Base-by-base conservation (phyloP, 495 filamentous ascomycete genomes). In the Mycothermus thermophilus region DNA sequence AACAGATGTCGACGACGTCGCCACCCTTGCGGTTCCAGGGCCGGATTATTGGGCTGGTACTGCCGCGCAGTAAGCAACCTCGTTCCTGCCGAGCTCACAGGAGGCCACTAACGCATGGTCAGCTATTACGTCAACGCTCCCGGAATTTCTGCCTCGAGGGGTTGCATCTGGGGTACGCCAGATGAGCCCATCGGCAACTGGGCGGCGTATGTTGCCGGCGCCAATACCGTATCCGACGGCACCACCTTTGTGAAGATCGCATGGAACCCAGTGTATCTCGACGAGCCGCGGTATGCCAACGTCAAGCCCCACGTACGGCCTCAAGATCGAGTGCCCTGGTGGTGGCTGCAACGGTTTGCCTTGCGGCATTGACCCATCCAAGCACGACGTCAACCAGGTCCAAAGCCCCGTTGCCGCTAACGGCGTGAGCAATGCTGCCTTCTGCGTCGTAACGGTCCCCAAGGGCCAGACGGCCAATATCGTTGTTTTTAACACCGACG, bases 91-190 rank as follows among this genome's bases (percentile, higher is more conserved):
- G 11, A 7, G 3, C 8, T 44, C 43, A 15, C n/a, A 12, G 5
- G 26, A 23, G 12, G 14, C 15, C 15, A 20, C 47, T 58, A 38
- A 47, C 30, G 15, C 6, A 0, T 20, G 30, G 10, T 7, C 51
- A 81, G 79, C 43, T 83, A 68, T 58, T 87, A 87, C 46, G 71
- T 86, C 64, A 87, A 87, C 57, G 66, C 77, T 6, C 83, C 82
- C 13, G 81, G 83, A 47, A 56, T 75, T 31, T 44, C 52, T 12
- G 44, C 62, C 11, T 66, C 65, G 10, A 64, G 75, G 21, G 80
- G 68, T 20, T 90, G 82, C 44, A 51, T 78, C 22, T 87, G 83
- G 83, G 77, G 81, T 35, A 71, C 66, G 34, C 62, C 60, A 17
- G 59, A 55, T 25, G 68, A 78, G 44, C 72, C 80, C 0, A 56